Percentiles rank a stretch among this genome's conserved stretches.
phyloP scores from a whole-genome alignment of 257 asterid species.

The Primulina tabacum region DNA sequence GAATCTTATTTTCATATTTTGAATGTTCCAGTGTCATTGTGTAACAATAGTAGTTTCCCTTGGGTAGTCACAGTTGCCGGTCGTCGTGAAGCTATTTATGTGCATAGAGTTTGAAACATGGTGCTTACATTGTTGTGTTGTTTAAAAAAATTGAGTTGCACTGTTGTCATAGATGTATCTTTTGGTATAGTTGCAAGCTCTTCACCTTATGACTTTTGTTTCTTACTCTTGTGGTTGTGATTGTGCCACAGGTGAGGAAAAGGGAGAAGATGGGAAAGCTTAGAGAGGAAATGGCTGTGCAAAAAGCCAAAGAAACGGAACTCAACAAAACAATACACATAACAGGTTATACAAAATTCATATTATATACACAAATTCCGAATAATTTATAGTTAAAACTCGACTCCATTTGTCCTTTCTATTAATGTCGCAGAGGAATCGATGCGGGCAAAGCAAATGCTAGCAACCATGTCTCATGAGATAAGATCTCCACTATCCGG shows the following conservation, averaged over 20 bases:
- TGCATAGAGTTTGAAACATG: neutral
- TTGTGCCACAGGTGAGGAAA: conserved; percentile 54
- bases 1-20: no score
- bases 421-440: conserved; percentile 64
- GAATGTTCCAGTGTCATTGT: neutral
- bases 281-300: conserved; percentile 95
- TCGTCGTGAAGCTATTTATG: neutral
- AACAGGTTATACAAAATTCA: conserved; percentile 44
- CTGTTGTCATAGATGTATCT: neutral
- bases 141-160: neutral
- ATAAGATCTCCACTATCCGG: conserved; percentile 91
- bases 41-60: no score
- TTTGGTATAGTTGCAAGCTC: neutral
- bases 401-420: conserved; percentile 8
- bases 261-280: conserved; percentile 82
- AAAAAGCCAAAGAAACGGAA: conserved; percentile 87
- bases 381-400: conserved; percentile 2
- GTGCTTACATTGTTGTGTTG: neutral
- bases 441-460: conserved; percentile 93
- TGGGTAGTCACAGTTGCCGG: no score
- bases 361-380: conserved; percentile 1
- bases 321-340: conserved; percentile 86
- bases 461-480: conserved; percentile 97
- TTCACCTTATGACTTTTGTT: neutral
- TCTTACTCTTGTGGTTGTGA: neutral